A percentile compares a stretch with the other conserved stretches of the same genome.
Evolutionary conservation across 2,329 filamentous ascomycete species (phyloP).

Genomic region (Aureobasidium sp.): DNA sequence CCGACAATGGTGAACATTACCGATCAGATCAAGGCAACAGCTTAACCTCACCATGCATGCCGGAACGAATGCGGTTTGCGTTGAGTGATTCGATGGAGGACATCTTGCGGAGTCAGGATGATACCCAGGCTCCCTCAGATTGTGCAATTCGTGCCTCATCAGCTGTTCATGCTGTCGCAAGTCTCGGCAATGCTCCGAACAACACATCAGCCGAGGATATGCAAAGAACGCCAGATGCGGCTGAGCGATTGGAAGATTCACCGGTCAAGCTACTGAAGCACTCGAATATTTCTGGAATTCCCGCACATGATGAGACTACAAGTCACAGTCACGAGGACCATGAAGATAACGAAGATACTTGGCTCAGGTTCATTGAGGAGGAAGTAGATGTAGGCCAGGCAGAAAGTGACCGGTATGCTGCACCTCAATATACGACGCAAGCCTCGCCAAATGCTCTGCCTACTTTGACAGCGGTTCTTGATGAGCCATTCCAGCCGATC

Average conservation of each 20-base stretch:
- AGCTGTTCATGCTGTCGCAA: not conserved
- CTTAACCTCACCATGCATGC: not conserved
- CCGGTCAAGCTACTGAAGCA: not conserved
- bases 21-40: not conserved
- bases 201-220: not conserved
- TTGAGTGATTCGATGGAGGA: not conserved
- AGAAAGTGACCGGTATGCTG: not conserved
- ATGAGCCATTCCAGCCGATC: not conserved
- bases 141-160: not conserved
- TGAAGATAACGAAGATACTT: conserved; percentile 1
- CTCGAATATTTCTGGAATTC: not conserved
- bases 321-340: not conserved
- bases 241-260: not conserved
- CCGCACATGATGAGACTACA: not conserved
- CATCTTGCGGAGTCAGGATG: not conserved
- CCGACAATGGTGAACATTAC: not conserved
- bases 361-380: conserved; percentile 1
- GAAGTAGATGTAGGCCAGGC: not conserved
- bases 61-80: not conserved
- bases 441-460: not conserved
- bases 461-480: not conserved
- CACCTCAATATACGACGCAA: not conserved
- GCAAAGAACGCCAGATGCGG: not conserved
- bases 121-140: not conserved
- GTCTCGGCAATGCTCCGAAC: not conserved